Conservation (phyloP, 257 asterid genomes). For the Anisodus acutangulus region DNA sequence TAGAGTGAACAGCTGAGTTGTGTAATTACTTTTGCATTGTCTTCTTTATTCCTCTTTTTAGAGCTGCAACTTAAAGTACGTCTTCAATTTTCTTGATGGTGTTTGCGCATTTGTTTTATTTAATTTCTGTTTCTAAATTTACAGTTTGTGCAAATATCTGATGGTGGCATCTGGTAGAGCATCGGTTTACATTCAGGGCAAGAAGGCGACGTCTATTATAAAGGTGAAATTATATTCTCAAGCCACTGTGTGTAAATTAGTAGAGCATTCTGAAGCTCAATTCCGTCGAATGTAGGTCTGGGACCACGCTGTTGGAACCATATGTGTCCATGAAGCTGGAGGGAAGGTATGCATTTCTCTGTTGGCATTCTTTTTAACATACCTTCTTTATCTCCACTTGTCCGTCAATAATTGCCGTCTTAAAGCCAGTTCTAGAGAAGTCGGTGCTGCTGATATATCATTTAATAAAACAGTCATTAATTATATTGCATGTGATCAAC, state of each 20-base stretch:
- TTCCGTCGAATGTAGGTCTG: conserved; percentile 62
- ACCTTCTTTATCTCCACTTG: neutral
- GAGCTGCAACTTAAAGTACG: neutral
- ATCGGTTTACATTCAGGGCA: conserved; percentile 68
- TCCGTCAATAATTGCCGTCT: neutral
- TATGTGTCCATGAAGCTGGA: conserved; percentile 89
- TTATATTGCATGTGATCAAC: neutral
- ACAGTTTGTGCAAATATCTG: conserved; percentile 85
- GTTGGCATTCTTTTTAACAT: conserved; percentile 6
- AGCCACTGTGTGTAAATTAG: neutral
- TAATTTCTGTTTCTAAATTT: neutral
- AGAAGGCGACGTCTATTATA: conserved; percentile 37
- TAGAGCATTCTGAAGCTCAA: conserved; percentile 36
- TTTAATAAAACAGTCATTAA: neutral
- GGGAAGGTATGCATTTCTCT: conserved; percentile 66
- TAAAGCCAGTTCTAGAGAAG: conserved; percentile 2
- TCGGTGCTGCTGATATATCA: neutral
- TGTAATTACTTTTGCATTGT: neutral
- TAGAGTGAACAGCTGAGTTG: neutral
- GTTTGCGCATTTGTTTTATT: neutral
- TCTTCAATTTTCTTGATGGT: neutral
- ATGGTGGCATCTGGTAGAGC: conserved; percentile 95
- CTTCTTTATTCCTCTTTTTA: conserved; percentile 19
- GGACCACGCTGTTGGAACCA: conserved; percentile 95
- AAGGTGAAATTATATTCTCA: conserved; percentile 12